phyloP scores from a whole-genome alignment of 306 rosid genomes.

The Lupinus albus region DNA sequence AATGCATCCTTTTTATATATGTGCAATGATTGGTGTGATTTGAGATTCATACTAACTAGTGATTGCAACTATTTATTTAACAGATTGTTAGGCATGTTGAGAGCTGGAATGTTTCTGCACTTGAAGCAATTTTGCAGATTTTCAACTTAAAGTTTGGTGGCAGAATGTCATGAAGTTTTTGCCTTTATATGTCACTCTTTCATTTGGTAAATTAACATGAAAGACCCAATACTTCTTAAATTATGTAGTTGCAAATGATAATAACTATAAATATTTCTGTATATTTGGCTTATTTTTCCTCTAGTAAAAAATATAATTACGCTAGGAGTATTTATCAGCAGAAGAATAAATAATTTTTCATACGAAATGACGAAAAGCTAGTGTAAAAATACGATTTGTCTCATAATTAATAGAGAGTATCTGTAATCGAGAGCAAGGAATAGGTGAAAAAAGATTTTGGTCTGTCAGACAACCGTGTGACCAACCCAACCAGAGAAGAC shows the following conservation, averaged over 20 bases:
- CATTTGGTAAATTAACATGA: constrained; percentile 9
- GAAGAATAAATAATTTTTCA: too few species aligned
- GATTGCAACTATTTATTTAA: constrained; percentile 29
- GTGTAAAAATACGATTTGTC: too few species aligned
- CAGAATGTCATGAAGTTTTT: constrained; percentile 33
- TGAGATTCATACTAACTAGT: constrained; percentile 26
- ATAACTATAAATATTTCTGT: not conserved
- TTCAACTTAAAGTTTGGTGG: constrained; percentile 55
- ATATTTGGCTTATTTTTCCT: not conserved
- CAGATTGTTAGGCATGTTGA: constrained; percentile 88
- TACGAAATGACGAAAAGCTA: too few species aligned
- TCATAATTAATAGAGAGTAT: too few species aligned
- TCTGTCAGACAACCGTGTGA: too few species aligned
- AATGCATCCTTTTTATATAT: constrained; percentile 3
- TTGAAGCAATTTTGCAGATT: constrained; percentile 83
- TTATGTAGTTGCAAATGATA: constrained; percentile 2
- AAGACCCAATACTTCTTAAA: constrained; percentile 10
- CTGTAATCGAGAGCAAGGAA: too few species aligned
- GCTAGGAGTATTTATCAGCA: not conserved
- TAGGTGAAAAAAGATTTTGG: too few species aligned
- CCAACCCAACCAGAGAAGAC: too few species aligned
- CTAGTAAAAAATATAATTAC: not conserved
- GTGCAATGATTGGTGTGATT: constrained; percentile 21
- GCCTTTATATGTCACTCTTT: constrained; percentile 10
- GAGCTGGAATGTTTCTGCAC: constrained; percentile 85